phyloP scores from a whole-genome alignment of 2,329 filamentous ascomycete species.

The Colletotrichum sp. region DNA sequence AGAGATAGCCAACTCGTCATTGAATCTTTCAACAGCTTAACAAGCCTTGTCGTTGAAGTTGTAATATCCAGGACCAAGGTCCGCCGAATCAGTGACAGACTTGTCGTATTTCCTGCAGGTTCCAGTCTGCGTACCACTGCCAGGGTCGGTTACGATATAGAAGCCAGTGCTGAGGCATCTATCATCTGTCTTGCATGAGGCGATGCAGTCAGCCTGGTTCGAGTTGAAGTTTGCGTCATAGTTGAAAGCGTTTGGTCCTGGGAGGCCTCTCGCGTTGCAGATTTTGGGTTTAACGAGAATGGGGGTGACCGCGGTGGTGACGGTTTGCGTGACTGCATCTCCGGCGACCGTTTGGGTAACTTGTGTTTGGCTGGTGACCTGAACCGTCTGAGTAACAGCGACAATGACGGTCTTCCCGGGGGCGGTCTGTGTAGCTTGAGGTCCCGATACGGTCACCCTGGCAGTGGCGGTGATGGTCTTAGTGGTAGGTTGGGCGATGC shows the following conservation, averaged over 20 bases:
- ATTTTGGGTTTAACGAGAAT: not conserved
- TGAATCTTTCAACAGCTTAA: not conserved
- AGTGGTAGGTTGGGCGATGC: not conserved
- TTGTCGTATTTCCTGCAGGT: not conserved
- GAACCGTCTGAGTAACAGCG: not conserved
- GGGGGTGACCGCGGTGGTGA: not conserved
- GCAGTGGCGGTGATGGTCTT: not conserved
- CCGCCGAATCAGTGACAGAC: not conserved
- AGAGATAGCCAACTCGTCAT: not conserved
- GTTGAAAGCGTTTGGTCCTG: not conserved
- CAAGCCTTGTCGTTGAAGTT: not conserved
- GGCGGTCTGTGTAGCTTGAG: not conserved
- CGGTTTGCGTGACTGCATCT: not conserved
- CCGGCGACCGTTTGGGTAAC: not conserved
- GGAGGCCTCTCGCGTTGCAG: not conserved
- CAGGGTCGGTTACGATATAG: not conserved
- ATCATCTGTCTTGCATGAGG: not conserved
- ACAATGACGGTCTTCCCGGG: not conserved
- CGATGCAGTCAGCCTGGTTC: not conserved
- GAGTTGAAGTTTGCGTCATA: not conserved
- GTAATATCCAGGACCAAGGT: not conserved
- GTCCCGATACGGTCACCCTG: not conserved
- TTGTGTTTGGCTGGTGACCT: not conserved
- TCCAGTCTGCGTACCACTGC: not conserved
- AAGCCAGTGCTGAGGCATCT: not conserved